Evolutionary conservation across 768 basidiomycete species (phyloP).

Genomic region (Tulasnella sp.): DNA sequence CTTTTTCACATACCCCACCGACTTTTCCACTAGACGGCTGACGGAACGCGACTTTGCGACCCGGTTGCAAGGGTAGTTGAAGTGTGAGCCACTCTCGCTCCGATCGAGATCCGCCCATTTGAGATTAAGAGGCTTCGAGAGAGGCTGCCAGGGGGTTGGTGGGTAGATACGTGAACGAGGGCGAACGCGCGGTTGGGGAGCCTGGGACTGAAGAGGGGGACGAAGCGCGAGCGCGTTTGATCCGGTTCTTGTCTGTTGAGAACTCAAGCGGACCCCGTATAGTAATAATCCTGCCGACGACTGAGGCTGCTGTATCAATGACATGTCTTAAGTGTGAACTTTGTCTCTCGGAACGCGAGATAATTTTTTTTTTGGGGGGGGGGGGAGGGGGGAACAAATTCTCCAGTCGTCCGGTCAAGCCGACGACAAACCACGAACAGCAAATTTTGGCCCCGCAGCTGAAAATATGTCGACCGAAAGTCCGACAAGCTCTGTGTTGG

Average conservation of each 20-base stretch:
- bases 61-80: constrained; percentile 70
- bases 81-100: constrained; percentile 55
- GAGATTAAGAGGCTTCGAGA: constrained; percentile 4
- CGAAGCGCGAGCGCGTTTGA: constrained; percentile 70
- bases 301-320: too few relatives aligned
- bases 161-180: constrained; percentile 25
- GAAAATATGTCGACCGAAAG: too few relatives aligned
- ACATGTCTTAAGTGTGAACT: too few relatives aligned
- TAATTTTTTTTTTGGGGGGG: too few relatives aligned
- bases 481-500: too few relatives aligned
- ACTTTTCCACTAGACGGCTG: constrained; percentile 49
- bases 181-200: constrained; percentile 43
- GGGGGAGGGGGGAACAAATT: too few relatives aligned
- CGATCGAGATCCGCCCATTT: constrained; percentile 17
- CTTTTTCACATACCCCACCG: constrained; percentile 54
- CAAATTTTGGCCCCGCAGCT: too few relatives aligned
- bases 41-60: constrained; percentile 81
- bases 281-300: too few relatives aligned
- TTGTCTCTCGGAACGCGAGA: too few relatives aligned
- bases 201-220: constrained; percentile 67
- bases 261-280: too few relatives aligned
- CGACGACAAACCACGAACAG: too few relatives aligned
- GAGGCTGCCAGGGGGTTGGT: neutral
- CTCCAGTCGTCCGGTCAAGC: too few relatives aligned
- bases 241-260: constrained; percentile 69